Percentiles rank a stretch among this genome's conserved stretches.
Evolutionary conservation across 1,284 basidiomycete genomes (phyloP).

Genomic region (Cystobasidium pallidum): DNA sequence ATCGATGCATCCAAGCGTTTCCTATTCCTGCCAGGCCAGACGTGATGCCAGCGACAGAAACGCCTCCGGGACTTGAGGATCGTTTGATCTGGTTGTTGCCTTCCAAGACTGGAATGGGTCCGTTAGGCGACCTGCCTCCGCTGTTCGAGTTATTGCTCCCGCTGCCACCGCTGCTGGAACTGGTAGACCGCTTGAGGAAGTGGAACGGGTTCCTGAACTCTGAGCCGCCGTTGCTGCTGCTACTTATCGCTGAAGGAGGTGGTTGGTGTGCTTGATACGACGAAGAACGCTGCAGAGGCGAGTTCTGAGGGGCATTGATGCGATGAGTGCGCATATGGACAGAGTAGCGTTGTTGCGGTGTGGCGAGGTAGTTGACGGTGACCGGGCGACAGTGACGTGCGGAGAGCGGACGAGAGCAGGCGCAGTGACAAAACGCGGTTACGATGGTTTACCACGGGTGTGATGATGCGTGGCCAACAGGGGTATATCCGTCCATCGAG

Average conservation of each 20-base stretch:
- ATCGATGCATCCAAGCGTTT: constrained; percentile 24
- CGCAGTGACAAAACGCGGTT: not conserved
- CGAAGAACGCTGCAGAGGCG: constrained; percentile 22
- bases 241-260: not conserved
- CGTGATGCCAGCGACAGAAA: not conserved
- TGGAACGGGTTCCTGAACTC: constrained; percentile 39
- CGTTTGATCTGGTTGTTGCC: constrained; percentile 14
- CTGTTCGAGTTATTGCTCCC: constrained; percentile 15
- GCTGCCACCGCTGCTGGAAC: constrained; percentile 26
- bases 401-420: not conserved
- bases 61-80: constrained; percentile 13
- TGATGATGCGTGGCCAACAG: no score
- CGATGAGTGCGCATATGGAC: not conserved
- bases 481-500: not conserved
- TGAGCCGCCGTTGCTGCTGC: not conserved
- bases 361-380: constrained; percentile 2
- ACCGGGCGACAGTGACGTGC: not conserved
- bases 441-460: not conserved
- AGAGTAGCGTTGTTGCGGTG: constrained; percentile 4
- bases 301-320: constrained; percentile 1
- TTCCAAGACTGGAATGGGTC: not conserved
- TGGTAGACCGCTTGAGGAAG: constrained; percentile 37
- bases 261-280: not conserved
- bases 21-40: constrained; percentile 12
- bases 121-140: not conserved